These are phyloP conservation scores for Puccinia coronata DNA, from an alignment of 1,284 basidiomycete genomes.

Conservation along the genomic window DNA sequence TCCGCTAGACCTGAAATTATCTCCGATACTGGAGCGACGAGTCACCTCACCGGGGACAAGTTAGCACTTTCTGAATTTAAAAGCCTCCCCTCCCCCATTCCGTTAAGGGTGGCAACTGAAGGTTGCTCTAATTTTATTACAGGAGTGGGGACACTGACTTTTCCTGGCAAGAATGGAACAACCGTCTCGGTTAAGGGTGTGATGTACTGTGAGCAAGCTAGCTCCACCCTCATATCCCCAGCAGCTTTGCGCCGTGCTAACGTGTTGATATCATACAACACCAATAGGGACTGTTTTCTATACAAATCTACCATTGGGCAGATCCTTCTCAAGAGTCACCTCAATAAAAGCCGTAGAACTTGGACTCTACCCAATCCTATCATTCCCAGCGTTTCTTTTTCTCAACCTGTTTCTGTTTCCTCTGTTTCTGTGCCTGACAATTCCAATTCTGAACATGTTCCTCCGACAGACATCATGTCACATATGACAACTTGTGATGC, in stretches of 20 bases:
- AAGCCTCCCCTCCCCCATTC: not conserved
- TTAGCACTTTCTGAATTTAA: not conserved
- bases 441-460: too few relatives aligned
- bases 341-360: too few relatives aligned
- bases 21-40: not conserved
- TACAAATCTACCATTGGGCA: too few relatives aligned
- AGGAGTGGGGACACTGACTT: not conserved
- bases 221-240: not conserved
- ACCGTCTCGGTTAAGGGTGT: slow-evolving; percentile 1
- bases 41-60: not conserved
- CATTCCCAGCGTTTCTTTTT: too few relatives aligned
- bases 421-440: too few relatives aligned
- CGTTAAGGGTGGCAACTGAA: slow-evolving; percentile 23
- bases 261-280: not conserved
- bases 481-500: too few relatives aligned
- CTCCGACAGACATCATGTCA: too few relatives aligned
- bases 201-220: slow-evolving; percentile 16
- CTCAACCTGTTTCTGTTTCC: too few relatives aligned
- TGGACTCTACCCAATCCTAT: too few relatives aligned
- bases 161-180: slow-evolving; percentile 20
- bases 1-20: not conserved
- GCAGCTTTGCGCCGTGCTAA: not conserved
- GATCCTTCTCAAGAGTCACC: too few relatives aligned
- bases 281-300: not conserved
- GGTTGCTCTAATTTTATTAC: too few relatives aligned